Evolutionary conservation across 805 yeast genomes (phyloP), one percentile per base, ranked within the genome.

Genomic region (Zygosaccharomyces siamensis): DNA sequence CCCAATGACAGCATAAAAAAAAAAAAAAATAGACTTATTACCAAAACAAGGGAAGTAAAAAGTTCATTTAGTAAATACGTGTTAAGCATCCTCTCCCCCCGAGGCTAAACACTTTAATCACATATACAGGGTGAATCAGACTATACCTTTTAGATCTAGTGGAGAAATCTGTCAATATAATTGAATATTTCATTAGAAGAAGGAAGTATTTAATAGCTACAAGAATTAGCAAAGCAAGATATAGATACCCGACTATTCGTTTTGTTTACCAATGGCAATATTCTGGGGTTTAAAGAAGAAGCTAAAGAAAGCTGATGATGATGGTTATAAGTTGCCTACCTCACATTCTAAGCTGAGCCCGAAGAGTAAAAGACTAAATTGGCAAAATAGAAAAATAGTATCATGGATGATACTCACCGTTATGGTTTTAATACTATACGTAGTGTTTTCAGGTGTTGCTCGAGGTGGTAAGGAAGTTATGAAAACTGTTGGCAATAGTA

Each of bases 291-390:
- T 45, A 23, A 46, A 44, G 31, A 46, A 37, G 36, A 47, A 47
- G 43, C 46, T 40, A 39, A 47, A 49, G 33, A 48, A 48, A 28
- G 32, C 24, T 23, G 50, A 50, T 21, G 53, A 51, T 40, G 55
- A 51, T 40, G 37, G 30, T 39, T 51, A 46, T 27, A 45, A 43
- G 46, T 37, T 51, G 23, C 55, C 55, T 16, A 47, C 45, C 14
- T 40, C 52, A 14, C 50, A 48, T 38, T 48, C 55, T 35, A 51
- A 51, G 27, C 39, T 51, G 30, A 51, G 47, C 39, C 55, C 55
- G 8, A 51, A 47, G 39, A 20, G 36, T 18, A 31, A 24, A 21
- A 41, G 27, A 12, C 16, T 36, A 20, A 10, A 28, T 18, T 41
- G 35, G 44, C 26, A 18, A n/a, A 24, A 26, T 41, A 24, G 36